These are phyloP conservation scores for Agrocybe pediades DNA, from an alignment of 768 basidiomycete genomes.

Conservation along the genomic window DNA sequence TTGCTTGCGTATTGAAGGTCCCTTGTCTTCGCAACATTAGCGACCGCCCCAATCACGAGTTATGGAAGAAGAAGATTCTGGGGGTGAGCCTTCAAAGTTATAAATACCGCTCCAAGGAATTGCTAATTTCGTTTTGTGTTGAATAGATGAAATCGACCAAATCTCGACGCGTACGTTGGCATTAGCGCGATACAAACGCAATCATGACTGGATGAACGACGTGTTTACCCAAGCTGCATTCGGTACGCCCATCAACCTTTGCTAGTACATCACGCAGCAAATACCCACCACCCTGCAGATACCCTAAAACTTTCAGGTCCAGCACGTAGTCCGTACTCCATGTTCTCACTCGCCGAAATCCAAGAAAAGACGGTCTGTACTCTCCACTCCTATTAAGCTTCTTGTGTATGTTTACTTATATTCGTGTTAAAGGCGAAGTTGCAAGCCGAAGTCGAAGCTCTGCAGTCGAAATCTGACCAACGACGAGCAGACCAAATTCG, in stretches of 20 bases:
- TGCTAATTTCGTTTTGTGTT: neutral
- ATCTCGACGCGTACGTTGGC: slow-evolving; percentile 77
- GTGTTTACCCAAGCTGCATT: slow-evolving; percentile 77
- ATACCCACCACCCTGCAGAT: neutral
- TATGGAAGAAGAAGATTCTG: slow-evolving; percentile 65
- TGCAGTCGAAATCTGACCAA: slow-evolving; percentile 51
- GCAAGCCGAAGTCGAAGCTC: slow-evolving; percentile 55
- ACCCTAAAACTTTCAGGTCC: slow-evolving; percentile 40
- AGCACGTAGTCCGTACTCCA: slow-evolving; percentile 52
- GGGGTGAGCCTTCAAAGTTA: slow-evolving; percentile 41
- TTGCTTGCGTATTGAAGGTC: neutral
- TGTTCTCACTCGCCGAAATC: slow-evolving; percentile 59
- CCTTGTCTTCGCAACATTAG: slow-evolving; percentile 15
- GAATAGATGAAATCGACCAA: slow-evolving; percentile 62
- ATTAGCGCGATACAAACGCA: slow-evolving; percentile 71
- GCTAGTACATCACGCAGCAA: neutral
- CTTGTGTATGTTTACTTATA: neutral
- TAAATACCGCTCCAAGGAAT: neutral
- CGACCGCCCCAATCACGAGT: slow-evolving; percentile 32
- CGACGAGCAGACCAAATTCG: slow-evolving; percentile 33
- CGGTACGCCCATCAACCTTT: slow-evolving; percentile 33
- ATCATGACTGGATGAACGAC: slow-evolving; percentile 85
- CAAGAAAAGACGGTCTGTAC: slow-evolving; percentile 55
- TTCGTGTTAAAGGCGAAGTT: slow-evolving; percentile 49
- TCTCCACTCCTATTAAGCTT: neutral